Percentiles rank a stretch among this genome's conserved stretches.
Conservation (phyloP, 495 filamentous ascomycete species). For the Chaetomium cochliodes region DNA sequence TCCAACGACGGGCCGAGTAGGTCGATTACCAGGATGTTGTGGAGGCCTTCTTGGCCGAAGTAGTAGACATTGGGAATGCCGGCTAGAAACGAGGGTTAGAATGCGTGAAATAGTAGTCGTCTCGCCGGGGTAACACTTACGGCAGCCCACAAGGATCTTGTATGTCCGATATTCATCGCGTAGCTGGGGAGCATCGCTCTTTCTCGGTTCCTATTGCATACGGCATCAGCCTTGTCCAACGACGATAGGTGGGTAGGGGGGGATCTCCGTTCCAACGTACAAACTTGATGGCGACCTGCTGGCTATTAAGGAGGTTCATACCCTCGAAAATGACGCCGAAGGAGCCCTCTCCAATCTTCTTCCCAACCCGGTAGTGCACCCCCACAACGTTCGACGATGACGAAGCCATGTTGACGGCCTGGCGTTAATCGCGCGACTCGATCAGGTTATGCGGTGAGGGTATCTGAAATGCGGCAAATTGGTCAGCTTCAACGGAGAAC, state of each 20-base stretch:
- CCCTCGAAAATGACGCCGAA: constrained; percentile 99
- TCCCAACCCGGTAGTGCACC: constrained; percentile 97
- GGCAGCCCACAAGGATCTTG: constrained; percentile 98
- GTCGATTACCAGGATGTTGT: constrained; percentile 99
- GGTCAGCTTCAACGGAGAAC: not conserved
- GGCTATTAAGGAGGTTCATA: constrained; percentile 97
- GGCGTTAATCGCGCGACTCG: constrained; percentile 5
- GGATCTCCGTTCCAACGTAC: constrained; percentile 54
- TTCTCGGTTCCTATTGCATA: constrained; percentile 80
- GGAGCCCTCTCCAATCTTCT: constrained; percentile 98
- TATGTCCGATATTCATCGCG: constrained; percentile 99
- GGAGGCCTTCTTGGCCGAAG: constrained; percentile 97
- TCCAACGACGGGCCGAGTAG: constrained; percentile 93
- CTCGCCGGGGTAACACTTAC: constrained; percentile 59
- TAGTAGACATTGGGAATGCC: constrained; percentile 99
- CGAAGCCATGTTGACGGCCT: constrained; percentile 67
- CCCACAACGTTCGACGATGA: constrained; percentile 97
- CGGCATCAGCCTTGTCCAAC: not conserved
- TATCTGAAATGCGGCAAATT: not conserved
- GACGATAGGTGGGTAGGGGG: not conserved
- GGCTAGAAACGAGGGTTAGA: constrained; percentile 51
- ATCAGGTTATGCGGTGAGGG: not conserved
- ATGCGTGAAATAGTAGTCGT: constrained; percentile 1
- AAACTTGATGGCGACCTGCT: constrained; percentile 99
- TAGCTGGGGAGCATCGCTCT: constrained; percentile 96